Evolutionary conservation across 1,139 yeast species (phyloP).

Genomic region (Candida sp.): DNA sequence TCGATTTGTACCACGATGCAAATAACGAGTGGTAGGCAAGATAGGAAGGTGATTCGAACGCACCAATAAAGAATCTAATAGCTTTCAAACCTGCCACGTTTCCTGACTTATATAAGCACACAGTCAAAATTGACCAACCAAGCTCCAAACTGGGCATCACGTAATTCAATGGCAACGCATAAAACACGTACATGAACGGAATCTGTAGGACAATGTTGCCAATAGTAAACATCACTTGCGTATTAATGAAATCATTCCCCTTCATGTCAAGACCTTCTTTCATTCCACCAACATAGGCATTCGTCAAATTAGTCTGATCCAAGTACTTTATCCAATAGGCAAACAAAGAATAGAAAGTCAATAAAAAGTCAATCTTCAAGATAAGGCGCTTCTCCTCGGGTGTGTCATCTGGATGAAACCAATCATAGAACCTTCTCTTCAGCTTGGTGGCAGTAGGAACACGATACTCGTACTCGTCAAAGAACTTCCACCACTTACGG

Average conservation of each 20-base stretch:
- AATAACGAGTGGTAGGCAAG: constrained; percentile 64
- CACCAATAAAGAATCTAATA: constrained; percentile 63
- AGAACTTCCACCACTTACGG: constrained; percentile 67
- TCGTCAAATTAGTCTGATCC: constrained; percentile 62
- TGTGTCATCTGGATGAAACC: constrained; percentile 66
- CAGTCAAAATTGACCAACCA: constrained; percentile 70
- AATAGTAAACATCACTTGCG: constrained; percentile 59
- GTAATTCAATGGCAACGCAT: constrained; percentile 55
- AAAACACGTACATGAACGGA: constrained; percentile 47
- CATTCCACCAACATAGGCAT: constrained; percentile 75
- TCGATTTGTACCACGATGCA: constrained; percentile 60
- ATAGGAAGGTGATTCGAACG: constrained; percentile 64
- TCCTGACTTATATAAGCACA: constrained; percentile 53
- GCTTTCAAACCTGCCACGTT: constrained; percentile 55
- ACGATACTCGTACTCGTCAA: constrained; percentile 66
- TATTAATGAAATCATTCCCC: constrained; percentile 69
- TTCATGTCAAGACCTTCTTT: constrained; percentile 59
- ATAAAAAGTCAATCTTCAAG: constrained; percentile 62
- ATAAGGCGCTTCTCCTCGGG: constrained; percentile 59
- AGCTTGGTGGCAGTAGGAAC: constrained; percentile 37
- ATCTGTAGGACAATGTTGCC: constrained; percentile 64
- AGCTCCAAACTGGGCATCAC: constrained; percentile 63
- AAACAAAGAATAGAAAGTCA: constrained; percentile 62
- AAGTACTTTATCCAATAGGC: constrained; percentile 76
- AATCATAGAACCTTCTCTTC: constrained; percentile 59